Conservation (phyloP, 225 moss, liverwort and hornwort species). For the Pseudoscleropodium purum region DNA sequence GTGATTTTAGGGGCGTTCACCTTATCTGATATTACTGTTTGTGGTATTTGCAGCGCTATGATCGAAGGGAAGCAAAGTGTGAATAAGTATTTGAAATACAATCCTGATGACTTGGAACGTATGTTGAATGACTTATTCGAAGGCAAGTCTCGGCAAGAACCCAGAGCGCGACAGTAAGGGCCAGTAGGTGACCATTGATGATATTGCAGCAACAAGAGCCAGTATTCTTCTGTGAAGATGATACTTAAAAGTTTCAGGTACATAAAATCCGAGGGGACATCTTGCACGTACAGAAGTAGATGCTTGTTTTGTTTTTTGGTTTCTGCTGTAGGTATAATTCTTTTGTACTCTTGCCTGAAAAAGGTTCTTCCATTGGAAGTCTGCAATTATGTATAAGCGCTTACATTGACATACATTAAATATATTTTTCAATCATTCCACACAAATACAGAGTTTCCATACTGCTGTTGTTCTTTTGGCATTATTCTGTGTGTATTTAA, state of each 20-base stretch:
- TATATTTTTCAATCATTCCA: not conserved
- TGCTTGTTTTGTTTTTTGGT: not conserved
- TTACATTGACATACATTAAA: not conserved
- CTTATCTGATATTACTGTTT: not conserved
- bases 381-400: not conserved
- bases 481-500: not conserved
- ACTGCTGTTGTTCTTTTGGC: no score
- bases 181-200: not conserved
- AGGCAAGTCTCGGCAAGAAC: constrained; percentile 65
- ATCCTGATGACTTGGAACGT: constrained; percentile 69
- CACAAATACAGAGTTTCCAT: not conserved
- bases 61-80: constrained; percentile 77
- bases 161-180: constrained; percentile 25
- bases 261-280: constrained; percentile 1
- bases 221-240: not conserved
- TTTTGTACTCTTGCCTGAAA: not conserved
- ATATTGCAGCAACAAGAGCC: not conserved
- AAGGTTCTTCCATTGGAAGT: not conserved
- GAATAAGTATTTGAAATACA: constrained; percentile 76
- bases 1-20: not conserved
- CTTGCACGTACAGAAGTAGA: not conserved
- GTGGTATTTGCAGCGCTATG: constrained; percentile 35
- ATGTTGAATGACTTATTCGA: constrained; percentile 86
- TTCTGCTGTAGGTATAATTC: constrained; percentile 12
- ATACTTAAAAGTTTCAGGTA: not conserved